phyloP scores from a whole-genome alignment of 2,329 filamentous ascomycete genomes.

The Verticillium longisporum region DNA sequence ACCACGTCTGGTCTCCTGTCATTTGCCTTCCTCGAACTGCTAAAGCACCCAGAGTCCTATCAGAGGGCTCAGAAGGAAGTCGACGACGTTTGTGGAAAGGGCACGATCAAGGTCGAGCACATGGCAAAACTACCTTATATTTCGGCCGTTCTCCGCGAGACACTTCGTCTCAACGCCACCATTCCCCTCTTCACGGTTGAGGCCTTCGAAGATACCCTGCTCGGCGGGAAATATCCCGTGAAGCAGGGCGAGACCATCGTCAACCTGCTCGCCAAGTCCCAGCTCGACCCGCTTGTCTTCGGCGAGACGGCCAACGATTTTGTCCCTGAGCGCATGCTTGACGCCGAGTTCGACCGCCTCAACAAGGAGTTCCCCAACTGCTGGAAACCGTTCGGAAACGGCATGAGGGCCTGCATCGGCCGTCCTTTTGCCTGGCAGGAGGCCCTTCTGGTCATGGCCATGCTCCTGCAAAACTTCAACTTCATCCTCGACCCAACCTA shows the following conservation, averaged over 20 bases:
- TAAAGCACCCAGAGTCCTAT: constrained; percentile 55
- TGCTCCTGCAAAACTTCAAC: constrained; percentile 62
- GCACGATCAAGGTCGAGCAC: constrained; percentile 49
- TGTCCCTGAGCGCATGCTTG: constrained; percentile 55
- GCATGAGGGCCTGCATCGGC: constrained; percentile 44
- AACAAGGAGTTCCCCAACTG: constrained; percentile 23
- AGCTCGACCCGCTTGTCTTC: constrained; percentile 49
- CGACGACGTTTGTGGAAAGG: constrained; percentile 54
- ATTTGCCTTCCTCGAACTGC: constrained; percentile 58
- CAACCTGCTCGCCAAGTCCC: constrained; percentile 38
- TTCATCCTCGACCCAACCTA: constrained; percentile 54
- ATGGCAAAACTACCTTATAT: constrained; percentile 57
- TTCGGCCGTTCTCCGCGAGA: constrained; percentile 56
- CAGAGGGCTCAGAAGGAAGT: constrained; percentile 60
- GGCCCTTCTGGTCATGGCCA: constrained; percentile 35
- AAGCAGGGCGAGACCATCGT: constrained; percentile 34
- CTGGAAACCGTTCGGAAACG: constrained; percentile 50
- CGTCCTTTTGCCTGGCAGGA: constrained; percentile 50
- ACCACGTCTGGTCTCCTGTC: constrained; percentile 63
- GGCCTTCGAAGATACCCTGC: constrained; percentile 31
- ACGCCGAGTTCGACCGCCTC: constrained; percentile 36
- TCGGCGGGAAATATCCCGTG: constrained; percentile 48
- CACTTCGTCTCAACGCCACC: constrained; percentile 18
- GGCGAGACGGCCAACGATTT: constrained; percentile 52
- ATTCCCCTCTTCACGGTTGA: constrained; percentile 20